phyloP scores from a whole-genome alignment of 345 rosid species.

The Dipteronia dyeriana region DNA sequence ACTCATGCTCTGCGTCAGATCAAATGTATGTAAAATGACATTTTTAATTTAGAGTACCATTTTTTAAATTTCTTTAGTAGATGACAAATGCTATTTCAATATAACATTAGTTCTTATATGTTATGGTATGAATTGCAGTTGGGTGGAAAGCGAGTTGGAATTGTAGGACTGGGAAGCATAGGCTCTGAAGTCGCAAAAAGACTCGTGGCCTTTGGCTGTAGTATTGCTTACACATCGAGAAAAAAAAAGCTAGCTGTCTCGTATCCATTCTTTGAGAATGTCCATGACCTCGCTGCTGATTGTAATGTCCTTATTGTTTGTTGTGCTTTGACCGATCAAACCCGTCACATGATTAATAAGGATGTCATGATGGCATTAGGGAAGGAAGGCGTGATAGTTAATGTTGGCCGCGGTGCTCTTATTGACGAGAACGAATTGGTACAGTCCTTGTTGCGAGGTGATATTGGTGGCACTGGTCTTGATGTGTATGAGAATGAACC shows the following conservation, averaged over 20 bases:
- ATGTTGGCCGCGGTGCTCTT: constrained; percentile 58
- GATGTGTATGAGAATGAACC: constrained; percentile 88
- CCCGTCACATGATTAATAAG: constrained; percentile 46
- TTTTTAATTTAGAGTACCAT: no score
- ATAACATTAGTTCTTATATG: background rate
- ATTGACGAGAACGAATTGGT: constrained; percentile 68
- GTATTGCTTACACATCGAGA: constrained; percentile 44
- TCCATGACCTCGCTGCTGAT: constrained; percentile 42
- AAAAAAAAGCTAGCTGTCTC: constrained; percentile 30
- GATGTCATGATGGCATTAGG: constrained; percentile 50
- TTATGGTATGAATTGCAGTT: constrained; percentile 30
- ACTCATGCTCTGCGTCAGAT: no score
- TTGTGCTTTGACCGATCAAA: constrained; percentile 46
- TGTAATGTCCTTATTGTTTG: constrained; percentile 49
- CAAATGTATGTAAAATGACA: no score
- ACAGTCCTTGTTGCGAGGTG: constrained; percentile 50
- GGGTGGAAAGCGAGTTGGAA: constrained; percentile 50
- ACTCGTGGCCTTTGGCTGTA: constrained; percentile 44
- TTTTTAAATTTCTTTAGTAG: background rate
- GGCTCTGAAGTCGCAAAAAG: constrained; percentile 47
- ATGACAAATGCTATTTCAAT: background rate
- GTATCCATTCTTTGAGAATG: constrained; percentile 33
- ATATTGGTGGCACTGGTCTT: constrained; percentile 75
- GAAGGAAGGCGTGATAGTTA: constrained; percentile 48
- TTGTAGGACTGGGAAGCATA: constrained; percentile 53